Conservation (phyloP, 2,329 filamentous ascomycete species). For the Lasiodiplodia citricola region DNA sequence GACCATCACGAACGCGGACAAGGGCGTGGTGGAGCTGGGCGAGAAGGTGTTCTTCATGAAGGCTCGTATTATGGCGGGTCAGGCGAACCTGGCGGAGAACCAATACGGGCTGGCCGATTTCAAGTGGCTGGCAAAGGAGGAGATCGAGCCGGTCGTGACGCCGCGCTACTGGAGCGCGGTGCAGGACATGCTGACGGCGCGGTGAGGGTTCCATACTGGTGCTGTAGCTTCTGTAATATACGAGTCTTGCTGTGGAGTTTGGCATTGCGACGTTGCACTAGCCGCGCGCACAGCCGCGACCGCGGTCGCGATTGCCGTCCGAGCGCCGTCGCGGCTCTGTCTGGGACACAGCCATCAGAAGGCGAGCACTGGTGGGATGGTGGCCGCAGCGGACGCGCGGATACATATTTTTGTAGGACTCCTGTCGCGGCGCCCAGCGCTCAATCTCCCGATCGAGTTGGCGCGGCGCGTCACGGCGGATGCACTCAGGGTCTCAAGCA, state of each 20-base stretch:
- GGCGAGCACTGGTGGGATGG: conserved; percentile 9
- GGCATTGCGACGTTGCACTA: conserved; percentile 7
- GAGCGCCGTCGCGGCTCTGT: conserved; percentile 19
- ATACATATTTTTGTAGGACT: background rate
- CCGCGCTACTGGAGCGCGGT: conserved; percentile 74
- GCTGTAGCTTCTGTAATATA: conserved; percentile 24
- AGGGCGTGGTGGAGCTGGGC: conserved; percentile 57
- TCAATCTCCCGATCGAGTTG: conserved; percentile 25
- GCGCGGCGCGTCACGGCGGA: conserved; percentile 2
- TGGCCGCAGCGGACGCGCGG: conserved; percentile 1
- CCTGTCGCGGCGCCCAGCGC: conserved; percentile 15
- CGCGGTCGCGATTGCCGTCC: background rate
- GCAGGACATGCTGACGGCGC: conserved; percentile 81
- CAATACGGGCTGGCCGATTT: conserved; percentile 78
- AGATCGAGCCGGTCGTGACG: conserved; percentile 72
- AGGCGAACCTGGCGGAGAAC: conserved; percentile 78
- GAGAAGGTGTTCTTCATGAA: conserved; percentile 97
- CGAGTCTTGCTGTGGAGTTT: conserved; percentile 16
- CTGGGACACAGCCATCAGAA: background rate
- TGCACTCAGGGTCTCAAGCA: conserved; percentile 11
- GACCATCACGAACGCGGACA: conserved; percentile 33
- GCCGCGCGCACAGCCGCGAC: conserved; percentile 18
- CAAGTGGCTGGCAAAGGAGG: conserved; percentile 90
- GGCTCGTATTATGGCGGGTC: conserved; percentile 94
- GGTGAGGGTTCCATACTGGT: conserved; percentile 53